phyloP scores from a whole-genome alignment of 169 alveolate species.

The Miamiensis avidus region DNA sequence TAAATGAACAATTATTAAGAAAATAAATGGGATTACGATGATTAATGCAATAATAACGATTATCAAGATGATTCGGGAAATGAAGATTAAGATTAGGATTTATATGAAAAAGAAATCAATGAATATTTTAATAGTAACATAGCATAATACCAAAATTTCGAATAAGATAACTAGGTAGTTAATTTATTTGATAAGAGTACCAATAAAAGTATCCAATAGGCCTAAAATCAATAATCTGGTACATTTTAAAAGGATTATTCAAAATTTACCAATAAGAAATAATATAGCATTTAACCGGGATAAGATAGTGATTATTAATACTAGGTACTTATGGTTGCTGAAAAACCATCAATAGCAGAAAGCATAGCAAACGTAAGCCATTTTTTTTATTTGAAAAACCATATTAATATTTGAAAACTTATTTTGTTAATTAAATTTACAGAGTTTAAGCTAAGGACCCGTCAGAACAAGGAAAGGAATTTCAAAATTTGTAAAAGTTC shows the following conservation, averaged over 20 bases:
- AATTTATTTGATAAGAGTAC: too few species aligned
- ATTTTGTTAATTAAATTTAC: too few species aligned
- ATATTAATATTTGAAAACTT: too few species aligned
- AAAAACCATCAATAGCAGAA: conserved; percentile 98
- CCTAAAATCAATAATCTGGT: too few species aligned
- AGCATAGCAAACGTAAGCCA: conserved; percentile 89
- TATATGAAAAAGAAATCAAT: too few species aligned
- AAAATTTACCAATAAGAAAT: not conserved
- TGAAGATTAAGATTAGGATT: not conserved
- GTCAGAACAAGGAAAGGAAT: conserved; percentile 69
- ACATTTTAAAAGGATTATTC: not conserved
- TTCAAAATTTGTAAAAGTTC: conserved; percentile 61
- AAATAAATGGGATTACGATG: not conserved
- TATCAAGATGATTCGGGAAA: not conserved
- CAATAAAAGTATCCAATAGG: too few species aligned
- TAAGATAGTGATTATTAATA: not conserved
- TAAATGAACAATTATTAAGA: too few species aligned
- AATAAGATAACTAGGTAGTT: too few species aligned
- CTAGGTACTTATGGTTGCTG: conserved; percentile 97
- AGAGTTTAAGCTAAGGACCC: conserved; percentile 59
- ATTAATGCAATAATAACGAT: not conserved
- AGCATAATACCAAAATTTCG: too few species aligned
- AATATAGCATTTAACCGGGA: not conserved
- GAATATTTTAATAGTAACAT: not conserved
- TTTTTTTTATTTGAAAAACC: conserved; percentile 62